phyloP scores from a whole-genome alignment of 192 early-diverging fungal genomes.

The Dimargaris cristalligena region DNA sequence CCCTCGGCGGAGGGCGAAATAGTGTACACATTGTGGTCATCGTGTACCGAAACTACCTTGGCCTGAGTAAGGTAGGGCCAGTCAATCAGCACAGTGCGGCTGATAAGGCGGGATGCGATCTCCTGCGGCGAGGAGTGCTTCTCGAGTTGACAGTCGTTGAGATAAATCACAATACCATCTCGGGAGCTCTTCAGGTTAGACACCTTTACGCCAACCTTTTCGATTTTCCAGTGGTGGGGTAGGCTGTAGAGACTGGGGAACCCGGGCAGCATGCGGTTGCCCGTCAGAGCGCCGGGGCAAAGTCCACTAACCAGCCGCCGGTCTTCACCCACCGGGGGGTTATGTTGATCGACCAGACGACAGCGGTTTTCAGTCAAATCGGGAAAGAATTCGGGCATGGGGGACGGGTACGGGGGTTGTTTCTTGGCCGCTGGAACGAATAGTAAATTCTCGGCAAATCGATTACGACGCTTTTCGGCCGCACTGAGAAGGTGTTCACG shows the following conservation, averaged over 20 bases:
- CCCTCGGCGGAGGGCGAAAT: constrained; percentile 28
- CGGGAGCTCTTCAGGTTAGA: constrained; percentile 64
- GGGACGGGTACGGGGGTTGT: constrained; percentile 30
- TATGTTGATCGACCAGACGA: constrained; percentile 32
- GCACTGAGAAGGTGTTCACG: constrained; percentile 39
- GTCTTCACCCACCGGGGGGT: constrained; percentile 41
- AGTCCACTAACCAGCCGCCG: constrained; percentile 38
- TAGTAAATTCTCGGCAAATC: constrained; percentile 38
- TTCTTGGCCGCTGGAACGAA: constrained; percentile 38
- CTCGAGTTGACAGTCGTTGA: constrained; percentile 10
- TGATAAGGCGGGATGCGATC: constrained; percentile 18
- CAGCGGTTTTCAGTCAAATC: constrained; percentile 40
- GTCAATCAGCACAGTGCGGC: constrained; percentile 24
- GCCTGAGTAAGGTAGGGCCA: constrained; percentile 87
- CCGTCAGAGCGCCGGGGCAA: constrained; percentile 39
- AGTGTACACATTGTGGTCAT: constrained; percentile 34
- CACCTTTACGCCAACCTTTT: constrained; percentile 65
- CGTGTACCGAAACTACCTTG: constrained; percentile 51
- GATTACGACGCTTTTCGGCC: constrained; percentile 39
- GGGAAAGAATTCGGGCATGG: constrained; percentile 48
- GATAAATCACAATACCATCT: constrained; percentile 23
- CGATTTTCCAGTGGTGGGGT: constrained; percentile 46
- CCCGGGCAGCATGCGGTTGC: constrained; percentile 49
- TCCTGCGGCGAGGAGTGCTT: constrained; percentile 10
- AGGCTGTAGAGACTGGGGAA: constrained; percentile 81